Evolutionary conservation across 768 basidiomycete genomes (phyloP), one percentile per base, ranked within the genome.

Genomic region (Macrolepiota dolichaula): DNA sequence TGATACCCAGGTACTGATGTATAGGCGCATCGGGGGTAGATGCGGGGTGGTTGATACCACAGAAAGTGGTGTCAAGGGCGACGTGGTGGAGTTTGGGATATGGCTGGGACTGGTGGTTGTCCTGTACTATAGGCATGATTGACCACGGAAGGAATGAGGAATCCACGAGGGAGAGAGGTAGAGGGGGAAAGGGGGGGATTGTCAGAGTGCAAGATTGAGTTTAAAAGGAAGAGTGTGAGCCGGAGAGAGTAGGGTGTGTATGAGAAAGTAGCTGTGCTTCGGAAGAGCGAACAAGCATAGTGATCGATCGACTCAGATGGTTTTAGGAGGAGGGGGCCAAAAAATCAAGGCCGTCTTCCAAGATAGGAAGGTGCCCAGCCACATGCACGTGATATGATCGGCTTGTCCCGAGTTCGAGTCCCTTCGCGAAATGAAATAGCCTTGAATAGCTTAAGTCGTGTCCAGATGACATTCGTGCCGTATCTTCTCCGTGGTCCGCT

Each of bases 1-100:
- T 90, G 68, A 92, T 86, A 40, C 91, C 91, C 22, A 85, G 82
- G 66, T 85, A 92, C 68, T 91, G 90, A 66, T 88, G 84, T 63
- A 92, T 78, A 12, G 78, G 80, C 0, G 74, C 68, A 51, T 82
- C 81, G 25, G 77, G 71, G 0, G 85, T 81, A 4, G 90, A 91
- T 29, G 84, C 63, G 9, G 80, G 64, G 69, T 91, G 90, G 36
- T 83, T 77, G 49, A 87, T 66, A 57, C 91, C 91, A 40, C 76
- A 77, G 73, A 92, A 91, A 9, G 85, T 84, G 0, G 89, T 86
- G 51, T 79, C 70, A 52, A 92, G 84, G 37, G 71, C 68, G 37
- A 74, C 59, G 72, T 91, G 88, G 63, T 81, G 77, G 49, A 87
- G 63, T 61, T 72, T 71, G 36, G 74, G 74, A 40, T 65, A 66